Percentiles rank a stretch among this genome's conserved stretches.
These are phyloP conservation scores for Candida dubliniensis DNA, from an alignment of 1,139 yeast genomes.

Conservation along the genomic window DNA sequence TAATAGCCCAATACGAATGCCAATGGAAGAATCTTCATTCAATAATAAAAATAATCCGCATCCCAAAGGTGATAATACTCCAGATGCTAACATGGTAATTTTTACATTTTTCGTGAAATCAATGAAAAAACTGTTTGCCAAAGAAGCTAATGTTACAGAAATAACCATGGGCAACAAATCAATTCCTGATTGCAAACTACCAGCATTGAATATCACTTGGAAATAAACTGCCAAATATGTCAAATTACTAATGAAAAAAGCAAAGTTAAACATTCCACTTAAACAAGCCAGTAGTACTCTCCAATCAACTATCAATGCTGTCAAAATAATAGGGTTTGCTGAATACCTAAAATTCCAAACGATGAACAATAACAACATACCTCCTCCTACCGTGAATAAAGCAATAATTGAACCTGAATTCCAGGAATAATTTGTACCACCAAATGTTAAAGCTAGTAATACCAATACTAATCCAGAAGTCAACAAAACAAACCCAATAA, in stretches of 20 bases:
- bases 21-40: slow-evolving; percentile 32
- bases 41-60: slow-evolving; percentile 50
- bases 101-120: slow-evolving; percentile 50
- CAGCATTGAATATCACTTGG: slow-evolving; percentile 49
- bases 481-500: slow-evolving; percentile 31
- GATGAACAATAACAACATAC: slow-evolving; percentile 36
- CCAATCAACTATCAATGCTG: slow-evolving; percentile 36
- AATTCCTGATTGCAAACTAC: slow-evolving; percentile 60
- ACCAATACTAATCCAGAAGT: slow-evolving; percentile 31
- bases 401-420: slow-evolving; percentile 55
- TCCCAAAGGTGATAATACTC: slow-evolving; percentile 49
- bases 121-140: slow-evolving; percentile 47
- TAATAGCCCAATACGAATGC: slow-evolving; percentile 50
- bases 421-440: slow-evolving; percentile 37
- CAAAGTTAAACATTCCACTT: slow-evolving; percentile 40
- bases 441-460: slow-evolving; percentile 37
- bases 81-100: slow-evolving; percentile 45
- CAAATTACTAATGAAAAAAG: slow-evolving; percentile 43
- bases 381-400: slow-evolving; percentile 57
- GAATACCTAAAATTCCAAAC: slow-evolving; percentile 52
- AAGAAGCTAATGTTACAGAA: slow-evolving; percentile 49
- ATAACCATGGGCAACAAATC: slow-evolving; percentile 56
- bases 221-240: slow-evolving; percentile 55
- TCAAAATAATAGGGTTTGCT: slow-evolving; percentile 47
- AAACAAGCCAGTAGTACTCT: slow-evolving; percentile 39